Conservation (phyloP, 306 rosid species). For the Luffa aegyptiaca region DNA sequence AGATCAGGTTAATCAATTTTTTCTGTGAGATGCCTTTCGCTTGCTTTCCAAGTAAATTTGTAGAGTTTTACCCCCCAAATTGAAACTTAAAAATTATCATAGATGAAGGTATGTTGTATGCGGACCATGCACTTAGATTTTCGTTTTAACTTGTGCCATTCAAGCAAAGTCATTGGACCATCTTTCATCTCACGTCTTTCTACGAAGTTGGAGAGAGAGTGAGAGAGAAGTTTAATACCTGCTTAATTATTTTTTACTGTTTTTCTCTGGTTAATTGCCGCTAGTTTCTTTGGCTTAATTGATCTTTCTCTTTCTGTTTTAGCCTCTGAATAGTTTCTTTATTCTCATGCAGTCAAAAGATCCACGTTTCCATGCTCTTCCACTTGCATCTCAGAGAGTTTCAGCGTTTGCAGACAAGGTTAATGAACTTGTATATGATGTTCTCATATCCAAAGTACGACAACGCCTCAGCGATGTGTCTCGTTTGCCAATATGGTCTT, state of each 20-base stretch:
- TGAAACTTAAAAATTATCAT: not conserved
- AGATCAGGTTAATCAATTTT: constrained; percentile 52
- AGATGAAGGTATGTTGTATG: not conserved
- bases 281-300: not conserved
- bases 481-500: constrained; percentile 78
- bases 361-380: constrained; percentile 97
- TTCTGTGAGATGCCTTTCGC: not conserved
- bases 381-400: constrained; percentile 89
- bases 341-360: constrained; percentile 78
- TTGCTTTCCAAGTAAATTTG: not conserved
- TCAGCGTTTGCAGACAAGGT: constrained; percentile 85
- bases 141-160: not conserved
- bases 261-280: not conserved
- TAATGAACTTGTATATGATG: constrained; percentile 92
- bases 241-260: not conserved
- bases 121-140: not conserved
- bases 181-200: not conserved
- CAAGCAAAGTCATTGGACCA: not conserved
- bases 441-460: constrained; percentile 95
- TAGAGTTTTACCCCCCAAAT: not conserved
- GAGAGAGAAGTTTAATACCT: not conserved
- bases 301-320: constrained; percentile 11
- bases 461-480: constrained; percentile 88
- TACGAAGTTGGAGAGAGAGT: not conserved
- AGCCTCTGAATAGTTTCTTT: constrained; percentile 3